A percentile compares a stretch with the other conserved stretches of the same genome.
Conservation (phyloP, 306 rosid genomes). For the Gynostemma pentaphyllum region DNA sequence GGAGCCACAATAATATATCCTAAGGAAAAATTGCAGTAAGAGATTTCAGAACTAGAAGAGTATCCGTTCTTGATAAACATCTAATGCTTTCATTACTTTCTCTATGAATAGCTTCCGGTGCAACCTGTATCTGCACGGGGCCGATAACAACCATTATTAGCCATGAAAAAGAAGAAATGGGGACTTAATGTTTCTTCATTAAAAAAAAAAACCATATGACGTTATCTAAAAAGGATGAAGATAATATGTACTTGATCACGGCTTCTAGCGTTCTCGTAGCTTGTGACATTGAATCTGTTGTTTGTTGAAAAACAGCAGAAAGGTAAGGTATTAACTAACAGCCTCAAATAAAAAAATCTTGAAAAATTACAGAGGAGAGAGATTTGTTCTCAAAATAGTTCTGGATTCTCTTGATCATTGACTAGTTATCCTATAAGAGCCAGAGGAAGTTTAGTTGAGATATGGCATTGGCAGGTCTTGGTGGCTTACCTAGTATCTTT, state of each 20-base stretch:
- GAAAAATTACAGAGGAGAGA: not conserved
- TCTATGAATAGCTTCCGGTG: constrained; percentile 62
- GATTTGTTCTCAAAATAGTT: not conserved
- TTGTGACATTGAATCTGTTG: too few relatives aligned
- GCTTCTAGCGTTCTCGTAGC: too few relatives aligned
- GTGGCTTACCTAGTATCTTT: constrained; percentile 41
- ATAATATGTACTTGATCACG: constrained; percentile 1
- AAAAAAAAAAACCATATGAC: not conserved
- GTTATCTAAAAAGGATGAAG: not conserved
- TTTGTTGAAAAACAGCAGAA: not conserved
- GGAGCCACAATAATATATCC: not conserved
- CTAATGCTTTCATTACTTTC: constrained; percentile 63
- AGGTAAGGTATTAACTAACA: not conserved
- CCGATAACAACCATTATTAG: not conserved
- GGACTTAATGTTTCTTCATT: not conserved
- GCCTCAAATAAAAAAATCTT: not conserved
- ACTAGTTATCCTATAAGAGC: not conserved
- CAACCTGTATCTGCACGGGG: constrained; percentile 62
- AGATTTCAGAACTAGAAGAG: constrained; percentile 31
- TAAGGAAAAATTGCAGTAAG: not conserved
- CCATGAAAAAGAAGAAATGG: not conserved
- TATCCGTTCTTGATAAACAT: constrained; percentile 61
- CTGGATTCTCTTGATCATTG: too few relatives aligned
- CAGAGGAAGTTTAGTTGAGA: not conserved
- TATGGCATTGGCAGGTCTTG: not conserved